Percentiles rank a stretch among this genome's conserved stretches.
These are phyloP conservation scores for Citrus australasica DNA, from an alignment of 345 rosid species.

Conservation along the genomic window DNA sequence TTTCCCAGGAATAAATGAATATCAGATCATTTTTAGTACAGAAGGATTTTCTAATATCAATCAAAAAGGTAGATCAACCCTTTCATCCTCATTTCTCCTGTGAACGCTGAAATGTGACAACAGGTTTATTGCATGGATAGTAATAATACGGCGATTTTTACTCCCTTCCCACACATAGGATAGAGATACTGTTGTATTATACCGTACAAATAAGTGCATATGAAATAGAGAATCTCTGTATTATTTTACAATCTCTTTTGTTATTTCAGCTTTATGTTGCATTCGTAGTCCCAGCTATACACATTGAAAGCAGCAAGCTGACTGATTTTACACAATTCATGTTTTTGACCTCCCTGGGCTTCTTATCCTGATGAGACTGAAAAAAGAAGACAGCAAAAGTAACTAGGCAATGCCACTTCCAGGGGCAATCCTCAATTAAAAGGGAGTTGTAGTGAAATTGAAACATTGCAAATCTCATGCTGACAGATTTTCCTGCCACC, in stretches of 20 bases:
- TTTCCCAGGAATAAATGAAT: constrained; percentile 16
- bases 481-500: neutral
- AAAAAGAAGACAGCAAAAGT: neutral
- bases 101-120: no score
- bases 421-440: neutral
- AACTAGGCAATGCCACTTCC: neutral
- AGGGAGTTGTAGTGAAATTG: no score
- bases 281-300: no score
- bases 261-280: no score
- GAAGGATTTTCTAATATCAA: neutral
- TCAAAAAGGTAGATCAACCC: neutral
- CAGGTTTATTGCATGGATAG: no score
- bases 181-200: neutral
- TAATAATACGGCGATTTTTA: no score
- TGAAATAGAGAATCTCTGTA: neutral
- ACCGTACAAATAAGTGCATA: neutral
- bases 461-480: no score
- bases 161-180: no score
- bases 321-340: no score
- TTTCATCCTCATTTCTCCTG: neutral
- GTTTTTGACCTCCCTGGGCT: no score
- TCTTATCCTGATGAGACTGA: no score
- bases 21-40: neutral
- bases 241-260: neutral
- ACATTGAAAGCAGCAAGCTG: no score